These are phyloP conservation scores for Desmodesmus armatus DNA, from an alignment of 139 green algal genomes.

Conservation along the genomic window DNA sequence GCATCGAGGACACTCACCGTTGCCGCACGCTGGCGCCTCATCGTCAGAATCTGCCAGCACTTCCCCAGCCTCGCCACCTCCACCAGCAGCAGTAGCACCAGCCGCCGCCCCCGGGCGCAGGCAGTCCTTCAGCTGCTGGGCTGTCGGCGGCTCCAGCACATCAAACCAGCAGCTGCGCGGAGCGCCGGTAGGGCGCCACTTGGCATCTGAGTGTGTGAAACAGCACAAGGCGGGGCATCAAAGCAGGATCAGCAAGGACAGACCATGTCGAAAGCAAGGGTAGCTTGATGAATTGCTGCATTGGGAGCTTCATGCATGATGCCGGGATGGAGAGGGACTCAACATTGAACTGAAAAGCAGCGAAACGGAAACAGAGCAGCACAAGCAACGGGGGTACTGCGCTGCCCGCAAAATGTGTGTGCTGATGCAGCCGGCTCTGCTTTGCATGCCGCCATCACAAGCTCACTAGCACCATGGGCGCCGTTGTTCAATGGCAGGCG, in stretches of 20 bases:
- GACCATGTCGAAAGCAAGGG: background rate
- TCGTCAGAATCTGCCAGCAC: background rate
- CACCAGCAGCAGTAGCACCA: background rate
- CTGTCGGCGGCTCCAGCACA: slow-evolving; percentile 13
- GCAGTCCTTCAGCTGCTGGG: background rate
- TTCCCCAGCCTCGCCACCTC: background rate
- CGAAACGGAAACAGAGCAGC: background rate
- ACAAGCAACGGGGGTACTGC: background rate
- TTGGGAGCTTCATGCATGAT: background rate
- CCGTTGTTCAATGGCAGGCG: background rate
- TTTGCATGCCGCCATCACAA: too few relatives aligned
- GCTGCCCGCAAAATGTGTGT: too few relatives aligned
- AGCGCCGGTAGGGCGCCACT: slow-evolving; percentile 25
- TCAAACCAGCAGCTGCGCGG: background rate
- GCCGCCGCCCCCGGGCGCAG: background rate
- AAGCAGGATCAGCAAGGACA: background rate
- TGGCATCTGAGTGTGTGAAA: slow-evolving; percentile 36
- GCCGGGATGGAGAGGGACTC: background rate
- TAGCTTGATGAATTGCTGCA: background rate
- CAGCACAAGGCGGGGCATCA: background rate
- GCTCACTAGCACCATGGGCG: too few relatives aligned
- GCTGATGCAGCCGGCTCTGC: too few relatives aligned
- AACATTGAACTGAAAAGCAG: background rate
- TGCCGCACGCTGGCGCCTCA: background rate
- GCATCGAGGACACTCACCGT: too few relatives aligned